Percentiles rank a stretch among this genome's conserved stretches.
Evolutionary conservation across 768 basidiomycete species (phyloP).

Genomic region (Chiua virens): DNA sequence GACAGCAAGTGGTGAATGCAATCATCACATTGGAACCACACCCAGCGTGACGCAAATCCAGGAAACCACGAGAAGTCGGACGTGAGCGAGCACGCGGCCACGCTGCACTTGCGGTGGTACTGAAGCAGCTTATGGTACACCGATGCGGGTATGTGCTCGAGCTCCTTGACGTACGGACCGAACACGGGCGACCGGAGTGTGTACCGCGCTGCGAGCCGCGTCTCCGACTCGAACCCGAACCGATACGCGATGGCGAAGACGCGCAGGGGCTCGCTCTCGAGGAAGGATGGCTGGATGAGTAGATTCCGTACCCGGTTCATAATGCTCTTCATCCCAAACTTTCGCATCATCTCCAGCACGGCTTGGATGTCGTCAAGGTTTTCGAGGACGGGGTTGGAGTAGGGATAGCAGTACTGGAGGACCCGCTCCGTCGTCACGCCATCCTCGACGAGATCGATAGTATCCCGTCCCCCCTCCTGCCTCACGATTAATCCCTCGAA

Average conservation of each 20-base stretch:
- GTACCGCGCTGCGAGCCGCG: constrained; percentile 34
- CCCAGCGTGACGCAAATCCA: constrained; percentile 35
- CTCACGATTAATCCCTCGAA: constrained; percentile 25
- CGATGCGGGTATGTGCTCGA: constrained; percentile 38
- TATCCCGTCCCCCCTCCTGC: constrained; percentile 23
- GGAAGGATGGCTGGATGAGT: constrained; percentile 26
- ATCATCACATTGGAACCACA: constrained; percentile 40
- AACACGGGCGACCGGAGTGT: constrained; percentile 38
- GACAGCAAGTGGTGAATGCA: constrained; percentile 34
- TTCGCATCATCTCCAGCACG: constrained; percentile 36
- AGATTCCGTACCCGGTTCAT: constrained; percentile 29
- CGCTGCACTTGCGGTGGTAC: constrained; percentile 36
- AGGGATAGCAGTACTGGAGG: constrained; percentile 39
- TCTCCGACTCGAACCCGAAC: constrained; percentile 34
- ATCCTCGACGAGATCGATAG: constrained; percentile 35
- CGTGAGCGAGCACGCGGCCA: constrained; percentile 31
- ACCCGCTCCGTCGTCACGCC: constrained; percentile 30
- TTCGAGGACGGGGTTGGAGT: constrained; percentile 31
- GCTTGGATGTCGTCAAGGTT: constrained; percentile 36
- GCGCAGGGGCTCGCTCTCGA: constrained; percentile 34
- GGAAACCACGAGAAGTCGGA: constrained; percentile 39
- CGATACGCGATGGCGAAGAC: constrained; percentile 41
- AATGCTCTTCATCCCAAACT: constrained; percentile 39
- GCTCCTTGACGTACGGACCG: constrained; percentile 35
- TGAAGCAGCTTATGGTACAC: constrained; percentile 37